Percentiles rank a stretch among this genome's conserved stretches.
Conservation (phyloP, 805 yeast genomes). For the Wickerhamiella kazuoi region DNA sequence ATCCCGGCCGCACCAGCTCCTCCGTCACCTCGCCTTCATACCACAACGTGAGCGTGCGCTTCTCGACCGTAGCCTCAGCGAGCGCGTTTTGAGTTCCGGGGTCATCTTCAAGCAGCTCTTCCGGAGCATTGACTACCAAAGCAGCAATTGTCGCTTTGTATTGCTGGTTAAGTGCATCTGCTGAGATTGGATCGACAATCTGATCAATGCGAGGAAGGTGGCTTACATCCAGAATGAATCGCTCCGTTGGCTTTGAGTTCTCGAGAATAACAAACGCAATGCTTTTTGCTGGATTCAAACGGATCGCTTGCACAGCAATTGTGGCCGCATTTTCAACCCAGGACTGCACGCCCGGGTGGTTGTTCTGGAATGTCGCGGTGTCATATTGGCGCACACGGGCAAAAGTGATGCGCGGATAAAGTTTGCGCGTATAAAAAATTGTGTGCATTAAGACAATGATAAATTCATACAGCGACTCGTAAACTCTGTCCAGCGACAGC, state of each 20-base stretch:
- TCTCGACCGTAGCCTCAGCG: not conserved
- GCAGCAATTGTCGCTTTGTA: slow-evolving; percentile 8
- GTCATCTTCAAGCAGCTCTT: not conserved
- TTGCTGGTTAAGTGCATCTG: slow-evolving; percentile 5
- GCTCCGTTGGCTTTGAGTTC: slow-evolving; percentile 20
- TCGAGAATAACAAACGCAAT: slow-evolving; percentile 25
- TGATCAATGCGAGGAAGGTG: slow-evolving; percentile 16
- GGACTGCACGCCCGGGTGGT: slow-evolving; percentile 31
- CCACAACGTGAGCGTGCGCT: slow-evolving; percentile 8
- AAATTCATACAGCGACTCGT: slow-evolving; percentile 28
- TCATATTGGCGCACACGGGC: slow-evolving; percentile 27
- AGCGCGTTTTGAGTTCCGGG: not conserved
- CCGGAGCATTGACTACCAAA: not conserved
- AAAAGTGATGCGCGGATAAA: slow-evolving; percentile 40
- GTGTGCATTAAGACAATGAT: slow-evolving; percentile 36
- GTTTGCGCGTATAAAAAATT: slow-evolving; percentile 31
- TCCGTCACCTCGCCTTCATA: slow-evolving; percentile 8
- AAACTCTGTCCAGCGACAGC: slow-evolving; percentile 9
- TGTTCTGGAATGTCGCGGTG: slow-evolving; percentile 25
- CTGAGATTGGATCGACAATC: not conserved
- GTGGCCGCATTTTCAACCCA: slow-evolving; percentile 27
- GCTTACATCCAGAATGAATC: slow-evolving; percentile 24
- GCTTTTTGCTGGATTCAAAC: not conserved
- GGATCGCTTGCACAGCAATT: slow-evolving; percentile 14
- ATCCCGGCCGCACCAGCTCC: slow-evolving; percentile 5